These are phyloP conservation scores for Arachnopeziza araneosa DNA, from an alignment of 2,329 filamentous ascomycete species.

Conservation along the genomic window DNA sequence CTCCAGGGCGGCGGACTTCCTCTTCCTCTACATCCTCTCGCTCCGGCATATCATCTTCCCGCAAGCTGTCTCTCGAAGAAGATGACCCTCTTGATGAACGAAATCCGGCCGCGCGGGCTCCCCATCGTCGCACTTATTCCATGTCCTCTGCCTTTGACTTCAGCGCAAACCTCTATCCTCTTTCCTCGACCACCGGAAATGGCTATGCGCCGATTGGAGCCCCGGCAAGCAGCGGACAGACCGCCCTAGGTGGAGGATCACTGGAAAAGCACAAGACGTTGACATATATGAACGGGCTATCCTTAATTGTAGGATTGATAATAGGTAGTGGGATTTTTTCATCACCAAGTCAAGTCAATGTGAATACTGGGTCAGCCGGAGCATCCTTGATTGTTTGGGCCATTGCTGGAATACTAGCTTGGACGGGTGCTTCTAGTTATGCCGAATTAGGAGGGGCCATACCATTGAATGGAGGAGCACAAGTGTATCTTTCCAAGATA, in stretches of 20 bases:
- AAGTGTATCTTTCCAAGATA: slow-evolving; percentile 92
- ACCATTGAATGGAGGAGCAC: slow-evolving; percentile 87
- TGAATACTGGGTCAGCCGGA: slow-evolving; percentile 84
- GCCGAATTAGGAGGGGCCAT: slow-evolving; percentile 95
- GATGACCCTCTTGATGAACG: slow-evolving; percentile 71
- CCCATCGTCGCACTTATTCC: slow-evolving; percentile 69
- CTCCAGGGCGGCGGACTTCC: slow-evolving; percentile 53
- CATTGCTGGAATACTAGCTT: slow-evolving; percentile 85
- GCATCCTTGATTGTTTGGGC: slow-evolving; percentile 88
- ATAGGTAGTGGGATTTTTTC: slow-evolving; percentile 97
- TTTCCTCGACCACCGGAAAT: slow-evolving; percentile 71
- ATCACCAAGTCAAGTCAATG: slow-evolving; percentile 86
- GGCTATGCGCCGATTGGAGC: slow-evolving; percentile 84
- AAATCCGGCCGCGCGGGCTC: slow-evolving; percentile 42
- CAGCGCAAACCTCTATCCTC: slow-evolving; percentile 83
- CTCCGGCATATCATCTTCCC: slow-evolving; percentile 88
- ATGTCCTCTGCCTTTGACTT: slow-evolving; percentile 94
- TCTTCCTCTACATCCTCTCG: slow-evolving; percentile 70
- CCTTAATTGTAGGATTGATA: slow-evolving; percentile 84
- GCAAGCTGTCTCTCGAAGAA: slow-evolving; percentile 80
- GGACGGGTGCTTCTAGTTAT: slow-evolving; percentile 93
- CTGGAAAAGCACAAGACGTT: slow-evolving; percentile 93
- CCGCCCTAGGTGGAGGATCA: slow-evolving; percentile 63
- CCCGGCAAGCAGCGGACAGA: slow-evolving; percentile 51
- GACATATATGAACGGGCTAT: slow-evolving; percentile 90